Conservation (phyloP, 257 asterid species). For the Primulina tabacum region DNA sequence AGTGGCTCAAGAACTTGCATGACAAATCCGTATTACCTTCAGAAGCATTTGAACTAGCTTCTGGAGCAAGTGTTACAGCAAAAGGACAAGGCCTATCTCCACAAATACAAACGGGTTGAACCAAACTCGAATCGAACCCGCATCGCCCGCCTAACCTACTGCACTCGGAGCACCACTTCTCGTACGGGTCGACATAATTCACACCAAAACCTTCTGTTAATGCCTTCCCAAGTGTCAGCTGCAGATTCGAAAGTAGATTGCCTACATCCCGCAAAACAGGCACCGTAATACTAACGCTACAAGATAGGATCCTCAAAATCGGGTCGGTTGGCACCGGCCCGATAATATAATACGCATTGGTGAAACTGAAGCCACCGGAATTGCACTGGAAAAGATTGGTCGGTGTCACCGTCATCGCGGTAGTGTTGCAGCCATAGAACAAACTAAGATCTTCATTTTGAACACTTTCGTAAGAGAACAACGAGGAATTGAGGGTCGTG, state of each 20-base stretch:
- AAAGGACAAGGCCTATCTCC: conserved; percentile 41
- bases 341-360: conserved; percentile 36
- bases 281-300: conserved; percentile 34
- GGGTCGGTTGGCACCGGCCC: conserved; percentile 58
- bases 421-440: conserved; percentile 52
- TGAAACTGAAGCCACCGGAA: conserved; percentile 18
- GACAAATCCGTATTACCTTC: conserved; percentile 25
- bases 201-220: conserved; percentile 56
- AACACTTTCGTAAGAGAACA: conserved; percentile 21
- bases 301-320: conserved; percentile 24
- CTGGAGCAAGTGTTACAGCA: conserved; percentile 30
- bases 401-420: conserved; percentile 22
- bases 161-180: conserved; percentile 42
- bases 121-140: conserved; percentile 42
- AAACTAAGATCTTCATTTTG: conserved; percentile 34
- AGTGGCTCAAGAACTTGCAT: background rate
- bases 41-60: conserved; percentile 17
- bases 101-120: conserved; percentile 50
- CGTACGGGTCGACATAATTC: conserved; percentile 46
- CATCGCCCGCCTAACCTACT: conserved; percentile 47
- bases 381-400: conserved; percentile 43
- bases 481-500: conserved; percentile 35
- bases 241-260: conserved; percentile 26
- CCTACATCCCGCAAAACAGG: conserved; percentile 36
- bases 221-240: conserved; percentile 40